phyloP scores from a whole-genome alignment of 306 rosid genomes.

The Oxytropis ochrocephala region DNA sequence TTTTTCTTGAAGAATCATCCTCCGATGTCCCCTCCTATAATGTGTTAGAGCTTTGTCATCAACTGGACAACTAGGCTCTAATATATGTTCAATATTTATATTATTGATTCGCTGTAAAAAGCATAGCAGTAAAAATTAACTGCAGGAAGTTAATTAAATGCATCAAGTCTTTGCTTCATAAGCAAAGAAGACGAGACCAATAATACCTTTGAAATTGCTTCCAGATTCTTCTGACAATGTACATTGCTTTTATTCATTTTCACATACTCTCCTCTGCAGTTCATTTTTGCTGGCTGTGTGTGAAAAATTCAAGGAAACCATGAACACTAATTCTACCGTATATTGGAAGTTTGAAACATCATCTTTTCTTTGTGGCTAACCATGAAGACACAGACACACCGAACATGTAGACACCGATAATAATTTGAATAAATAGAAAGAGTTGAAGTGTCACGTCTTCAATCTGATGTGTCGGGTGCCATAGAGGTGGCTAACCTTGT shows the following conservation, averaged over 20 bases:
- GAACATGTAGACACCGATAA: too few relatives aligned
- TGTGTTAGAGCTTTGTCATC: neutral
- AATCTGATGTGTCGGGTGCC: too few relatives aligned
- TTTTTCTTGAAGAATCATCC: neutral
- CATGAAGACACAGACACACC: neutral
- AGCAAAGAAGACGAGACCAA: neutral
- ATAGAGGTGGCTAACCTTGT: slow-evolving; percentile 18
- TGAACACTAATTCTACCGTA: neutral
- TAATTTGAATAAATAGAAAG: too few relatives aligned
- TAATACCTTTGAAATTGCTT: slow-evolving; percentile 23
- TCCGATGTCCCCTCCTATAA: neutral
- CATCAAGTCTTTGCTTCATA: neutral
- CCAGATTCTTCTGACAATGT: slow-evolving; percentile 21
- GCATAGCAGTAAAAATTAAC: neutral
- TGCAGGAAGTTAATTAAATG: neutral
- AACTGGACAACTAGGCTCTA: neutral
- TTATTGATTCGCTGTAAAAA: neutral
- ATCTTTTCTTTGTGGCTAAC: neutral
- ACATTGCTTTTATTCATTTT: neutral
- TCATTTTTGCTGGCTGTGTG: slow-evolving; percentile 17
- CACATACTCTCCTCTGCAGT: slow-evolving; percentile 25
- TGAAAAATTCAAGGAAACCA: neutral
- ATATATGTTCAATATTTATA: neutral
- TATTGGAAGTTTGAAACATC: too few relatives aligned
- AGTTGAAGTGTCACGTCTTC: too few relatives aligned